These are phyloP conservation scores for Mycena polygramma DNA, from an alignment of 768 basidiomycete genomes.

Conservation along the genomic window DNA sequence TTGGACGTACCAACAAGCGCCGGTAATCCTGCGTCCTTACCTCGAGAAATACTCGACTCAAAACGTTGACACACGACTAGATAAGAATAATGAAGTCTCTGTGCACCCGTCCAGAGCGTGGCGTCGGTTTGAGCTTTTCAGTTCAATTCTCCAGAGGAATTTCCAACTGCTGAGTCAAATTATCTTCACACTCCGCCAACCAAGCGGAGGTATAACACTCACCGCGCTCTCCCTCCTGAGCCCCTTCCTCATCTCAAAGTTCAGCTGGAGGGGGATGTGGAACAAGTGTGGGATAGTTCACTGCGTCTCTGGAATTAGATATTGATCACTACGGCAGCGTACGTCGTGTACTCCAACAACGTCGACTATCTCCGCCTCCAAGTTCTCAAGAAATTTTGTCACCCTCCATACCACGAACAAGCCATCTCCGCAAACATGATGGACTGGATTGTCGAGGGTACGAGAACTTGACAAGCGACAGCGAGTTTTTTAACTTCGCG, in stretches of 20 bases:
- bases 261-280: background rate
- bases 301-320: background rate
- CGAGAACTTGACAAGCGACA: background rate
- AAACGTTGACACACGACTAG: background rate
- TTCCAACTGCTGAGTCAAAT: slow-evolving; percentile 20
- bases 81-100: slow-evolving; percentile 4
- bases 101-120: background rate
- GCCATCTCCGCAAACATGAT: background rate
- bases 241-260: slow-evolving; percentile 9
- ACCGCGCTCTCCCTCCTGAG: no score
- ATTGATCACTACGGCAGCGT: background rate
- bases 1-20: slow-evolving; percentile 20
- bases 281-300: background rate
- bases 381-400: background rate
- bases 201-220: slow-evolving; percentile 15
- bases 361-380: slow-evolving; percentile 3
- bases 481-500: no score
- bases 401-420: slow-evolving; percentile 3
- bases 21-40: background rate
- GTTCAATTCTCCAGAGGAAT: background rate
- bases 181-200: slow-evolving; percentile 16
- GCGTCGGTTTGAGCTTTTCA: slow-evolving; percentile 2
- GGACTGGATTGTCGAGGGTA: slow-evolving; percentile 7
- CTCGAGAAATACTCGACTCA: background rate
- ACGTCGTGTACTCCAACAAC: slow-evolving; percentile 15